Base-by-base conservation (phyloP, 2,329 filamentous ascomycete species). In the Colletotrichum limetticola region DNA sequence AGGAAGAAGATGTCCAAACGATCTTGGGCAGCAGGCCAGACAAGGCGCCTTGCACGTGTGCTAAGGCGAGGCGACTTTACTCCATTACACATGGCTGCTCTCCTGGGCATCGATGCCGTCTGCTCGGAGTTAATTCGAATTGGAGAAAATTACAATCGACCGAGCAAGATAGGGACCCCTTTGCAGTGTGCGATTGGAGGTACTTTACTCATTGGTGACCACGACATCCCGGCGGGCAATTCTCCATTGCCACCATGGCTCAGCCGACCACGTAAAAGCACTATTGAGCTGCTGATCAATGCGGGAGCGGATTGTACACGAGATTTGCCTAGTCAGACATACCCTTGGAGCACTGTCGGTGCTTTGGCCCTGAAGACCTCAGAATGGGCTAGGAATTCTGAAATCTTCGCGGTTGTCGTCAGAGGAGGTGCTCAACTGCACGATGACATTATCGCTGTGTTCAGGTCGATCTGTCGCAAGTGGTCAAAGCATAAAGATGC, bases 171-270 rank as follows among this genome's bases (percentile, higher is more conserved):
- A n/a, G 67, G 60, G 5, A 58, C 60, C 2, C 67, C 67, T n/a
- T 32, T 69, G 22, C 67, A 69, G n/a, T 69, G 67, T 19, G 67
- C 67, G 12, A 49, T 65, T 5, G 67, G 67, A 12, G 67, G 67
- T 0, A 37, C 60, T 7, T 52, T 37, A 3, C 60, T 69, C 16
- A 37, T 65, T 2, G 67, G 60, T 8, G 28, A 28, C 5, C 60
- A 32, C 30, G 30, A 32, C 3, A 11, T 32, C 30, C 30, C 30
- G 8, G 30, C 30, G 30, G 30, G 30, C 35, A 4, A 37, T 58
- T 22, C 37, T 1, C 30, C 30, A 11, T 1, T 32, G 30, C 30
- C 30, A 32, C 30, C 3, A 0, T 35, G 32, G 32, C 11, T 35
- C 4, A 4, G 5, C 32, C 32, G 32, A 35, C 30, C 24, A 28